phyloP scores from a whole-genome alignment of 1,284 basidiomycete genomes.

The Ganoderma lingzhi region DNA sequence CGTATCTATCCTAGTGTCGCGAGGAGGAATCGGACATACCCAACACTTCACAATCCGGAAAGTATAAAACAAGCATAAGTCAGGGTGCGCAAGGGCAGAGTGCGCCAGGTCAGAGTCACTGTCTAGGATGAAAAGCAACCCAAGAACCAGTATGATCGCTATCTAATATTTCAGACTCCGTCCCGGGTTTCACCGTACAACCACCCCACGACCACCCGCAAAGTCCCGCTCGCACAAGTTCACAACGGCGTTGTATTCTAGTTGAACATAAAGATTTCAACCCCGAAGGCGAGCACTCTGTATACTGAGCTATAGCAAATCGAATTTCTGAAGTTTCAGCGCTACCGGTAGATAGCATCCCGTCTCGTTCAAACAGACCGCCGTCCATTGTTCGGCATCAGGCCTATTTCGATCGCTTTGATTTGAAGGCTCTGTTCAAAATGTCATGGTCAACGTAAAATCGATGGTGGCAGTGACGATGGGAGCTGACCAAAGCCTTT shows the following conservation, averaged over 20 bases:
- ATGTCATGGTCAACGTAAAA: background rate
- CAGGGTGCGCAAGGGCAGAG: background rate
- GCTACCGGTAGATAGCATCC: background rate
- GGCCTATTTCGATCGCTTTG: background rate
- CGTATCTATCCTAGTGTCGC: background rate
- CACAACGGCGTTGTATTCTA: background rate
- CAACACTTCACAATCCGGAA: no score
- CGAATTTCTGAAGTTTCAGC: background rate
- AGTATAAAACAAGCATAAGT: no score
- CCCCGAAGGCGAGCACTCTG: no score
- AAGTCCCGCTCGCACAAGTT: background rate
- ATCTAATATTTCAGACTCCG: background rate
- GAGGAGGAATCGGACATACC: background rate
- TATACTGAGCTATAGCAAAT: background rate
- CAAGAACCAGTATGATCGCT: background rate
- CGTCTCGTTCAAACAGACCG: background rate
- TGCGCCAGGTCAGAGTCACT: no score
- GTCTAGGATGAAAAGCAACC: background rate
- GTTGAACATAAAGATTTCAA: background rate
- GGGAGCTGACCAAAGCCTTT: constrained; percentile 42
- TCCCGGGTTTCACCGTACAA: background rate
- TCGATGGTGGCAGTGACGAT: background rate
- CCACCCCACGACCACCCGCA: no score
- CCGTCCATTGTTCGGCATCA: background rate
- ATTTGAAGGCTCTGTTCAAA: background rate